Conservation (phyloP, 306 rosid species). For the peach (Prunus persica) region Prunus_persica_NCBIv2 NC_034016.1:5854501-5855000, state of each 20-base stretch:
- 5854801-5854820: background rate
- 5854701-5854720: background rate
- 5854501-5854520: no score
- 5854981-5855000: no score
- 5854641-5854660: background rate
- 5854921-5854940: no score
- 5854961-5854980: no score
- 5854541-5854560: no score
- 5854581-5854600: background rate
- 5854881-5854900: no score
- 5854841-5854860: background rate
- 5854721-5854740: background rate
- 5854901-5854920: no score
- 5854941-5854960: no score
- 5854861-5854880: background rate
- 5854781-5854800: background rate
- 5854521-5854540: no score
- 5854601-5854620: background rate
- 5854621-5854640: no score
- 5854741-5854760: background rate
- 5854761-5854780: background rate
- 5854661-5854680: background rate
- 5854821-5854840: background rate
- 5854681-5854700: background rate
- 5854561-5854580: no score